Percentiles rank a stretch among this genome's conserved stretches.
Evolutionary conservation across 2,329 filamentous ascomycete species (phyloP).

Genomic region (Colletotrichum godetiae): DNA sequence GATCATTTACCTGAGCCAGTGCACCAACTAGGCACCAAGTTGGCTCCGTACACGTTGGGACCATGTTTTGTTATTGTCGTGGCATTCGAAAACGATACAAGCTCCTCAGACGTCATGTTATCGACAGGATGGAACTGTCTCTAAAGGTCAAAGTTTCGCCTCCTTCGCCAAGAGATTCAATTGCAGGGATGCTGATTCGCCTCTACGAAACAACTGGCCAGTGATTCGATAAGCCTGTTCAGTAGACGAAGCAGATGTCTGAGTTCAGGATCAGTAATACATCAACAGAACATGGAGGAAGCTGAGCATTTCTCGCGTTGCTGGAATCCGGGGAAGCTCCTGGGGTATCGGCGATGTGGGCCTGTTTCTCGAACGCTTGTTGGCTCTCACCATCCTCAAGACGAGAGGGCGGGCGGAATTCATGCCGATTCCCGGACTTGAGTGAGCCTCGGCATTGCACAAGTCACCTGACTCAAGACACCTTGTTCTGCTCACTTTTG

Average conservation of each 20-base stretch:
- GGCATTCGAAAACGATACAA: constrained; percentile 39
- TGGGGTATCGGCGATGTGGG: not conserved
- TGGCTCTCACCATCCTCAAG: not conserved
- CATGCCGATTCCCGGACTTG: not conserved
- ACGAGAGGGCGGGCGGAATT: not conserved
- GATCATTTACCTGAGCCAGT: constrained; percentile 39
- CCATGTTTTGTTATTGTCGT: constrained; percentile 38
- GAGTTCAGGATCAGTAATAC: not conserved
- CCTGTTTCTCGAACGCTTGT: not conserved
- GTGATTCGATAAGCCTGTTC: not conserved
- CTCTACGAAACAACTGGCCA: not conserved
- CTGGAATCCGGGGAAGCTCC: constrained; percentile 8
- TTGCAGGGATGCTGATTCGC: not conserved
- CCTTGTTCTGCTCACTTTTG: not conserved
- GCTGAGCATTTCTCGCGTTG: not conserved
- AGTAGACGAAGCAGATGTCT: not conserved
- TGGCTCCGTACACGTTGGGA: constrained; percentile 39
- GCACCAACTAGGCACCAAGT: constrained; percentile 39
- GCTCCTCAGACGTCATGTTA: constrained; percentile 6
- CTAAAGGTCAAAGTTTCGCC: not conserved
- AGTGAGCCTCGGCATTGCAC: not conserved
- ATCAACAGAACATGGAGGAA: not conserved
- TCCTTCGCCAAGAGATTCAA: not conserved
- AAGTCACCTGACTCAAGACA: not conserved
- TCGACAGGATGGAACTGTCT: not conserved